Percentiles rank a stretch among this genome's conserved stretches.
Evolutionary conservation across 495 filamentous ascomycete genomes (phyloP).

Genomic region (Pyronema omphalodes): DNA sequence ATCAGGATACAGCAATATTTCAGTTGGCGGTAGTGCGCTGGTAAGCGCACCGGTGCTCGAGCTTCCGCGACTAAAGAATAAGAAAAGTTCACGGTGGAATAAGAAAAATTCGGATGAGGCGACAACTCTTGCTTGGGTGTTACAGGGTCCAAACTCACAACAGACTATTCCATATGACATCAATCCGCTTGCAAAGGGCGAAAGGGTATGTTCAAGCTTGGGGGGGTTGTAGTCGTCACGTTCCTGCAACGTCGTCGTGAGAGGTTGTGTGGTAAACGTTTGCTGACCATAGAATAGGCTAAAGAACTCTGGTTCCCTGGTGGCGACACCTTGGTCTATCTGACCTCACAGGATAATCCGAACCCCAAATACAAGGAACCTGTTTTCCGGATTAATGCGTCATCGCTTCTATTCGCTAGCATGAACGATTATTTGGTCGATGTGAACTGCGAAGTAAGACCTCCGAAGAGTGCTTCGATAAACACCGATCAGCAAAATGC

Average conservation of each 20-base stretch:
- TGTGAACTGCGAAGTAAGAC: constrained; percentile 19
- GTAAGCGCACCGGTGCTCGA: neutral
- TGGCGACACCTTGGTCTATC: constrained; percentile 67
- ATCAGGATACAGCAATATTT: neutral
- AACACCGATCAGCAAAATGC: constrained; percentile 23
- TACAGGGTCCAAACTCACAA: neutral
- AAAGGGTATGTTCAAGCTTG: constrained; percentile 9
- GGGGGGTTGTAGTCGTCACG: neutral
- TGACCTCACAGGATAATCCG: constrained; percentile 49
- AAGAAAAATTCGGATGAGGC: neutral
- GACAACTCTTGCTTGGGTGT: neutral
- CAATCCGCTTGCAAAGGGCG: constrained; percentile 12
- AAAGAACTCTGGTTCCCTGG: constrained; percentile 76
- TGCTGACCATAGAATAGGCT: constrained; percentile 33
- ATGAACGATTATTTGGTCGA: constrained; percentile 43
- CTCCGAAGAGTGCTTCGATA: no score
- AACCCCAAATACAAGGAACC: constrained; percentile 62
- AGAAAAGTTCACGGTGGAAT: neutral
- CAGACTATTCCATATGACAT: neutral
- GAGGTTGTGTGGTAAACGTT: neutral
- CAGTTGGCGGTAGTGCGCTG: no score
- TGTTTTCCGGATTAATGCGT: constrained; percentile 47
- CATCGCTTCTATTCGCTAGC: constrained; percentile 45
- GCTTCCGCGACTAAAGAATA: neutral
- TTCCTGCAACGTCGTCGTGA: neutral